A percentile compares a stretch with the other conserved stretches of the same genome.
phyloP scores from a whole-genome alignment of 1,284 basidiomycete species.

The Boletellus dicymbophilus region DNA sequence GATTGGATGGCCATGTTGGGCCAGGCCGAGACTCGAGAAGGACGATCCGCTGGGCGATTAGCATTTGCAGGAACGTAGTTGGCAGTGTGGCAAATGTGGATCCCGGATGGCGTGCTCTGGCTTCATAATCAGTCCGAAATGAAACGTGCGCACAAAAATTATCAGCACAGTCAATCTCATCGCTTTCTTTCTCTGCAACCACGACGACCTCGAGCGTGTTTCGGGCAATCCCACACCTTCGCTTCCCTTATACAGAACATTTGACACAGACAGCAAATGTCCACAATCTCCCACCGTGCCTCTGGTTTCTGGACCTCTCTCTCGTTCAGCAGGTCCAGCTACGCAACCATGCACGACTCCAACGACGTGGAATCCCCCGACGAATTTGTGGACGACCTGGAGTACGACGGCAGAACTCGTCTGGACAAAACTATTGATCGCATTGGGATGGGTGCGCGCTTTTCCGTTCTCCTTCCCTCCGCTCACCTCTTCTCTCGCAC shows the following conservation, averaged over 20 bases:
- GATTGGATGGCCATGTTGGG: conserved; percentile 14
- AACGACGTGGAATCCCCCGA: conserved; percentile 41
- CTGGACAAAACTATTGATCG: conserved; percentile 86
- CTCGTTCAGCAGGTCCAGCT: conserved; percentile 29
- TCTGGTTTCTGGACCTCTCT: conserved; percentile 48
- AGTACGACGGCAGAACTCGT: conserved; percentile 61
- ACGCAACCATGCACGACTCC: conserved; percentile 31
- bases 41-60: too few species aligned
- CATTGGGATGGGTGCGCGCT: conserved; percentile 81
- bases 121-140: conserved; percentile 8
- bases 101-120: too few species aligned
- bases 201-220: conserved; percentile 19
- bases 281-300: conserved; percentile 43
- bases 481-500: background rate
- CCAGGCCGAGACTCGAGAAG: background rate
- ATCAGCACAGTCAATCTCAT: too few species aligned
- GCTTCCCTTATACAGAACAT: background rate
- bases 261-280: too few species aligned
- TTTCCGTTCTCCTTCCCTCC: background rate
- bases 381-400: conserved; percentile 31
- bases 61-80: too few species aligned
- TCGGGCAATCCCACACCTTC: conserved; percentile 24
- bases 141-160: too few species aligned
- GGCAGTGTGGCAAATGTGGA: too few species aligned
- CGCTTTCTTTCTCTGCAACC: too few species aligned